These are phyloP conservation scores for Chlorella vulgaris DNA, from an alignment of 139 green algal genomes.

Conservation along the genomic window DNA sequence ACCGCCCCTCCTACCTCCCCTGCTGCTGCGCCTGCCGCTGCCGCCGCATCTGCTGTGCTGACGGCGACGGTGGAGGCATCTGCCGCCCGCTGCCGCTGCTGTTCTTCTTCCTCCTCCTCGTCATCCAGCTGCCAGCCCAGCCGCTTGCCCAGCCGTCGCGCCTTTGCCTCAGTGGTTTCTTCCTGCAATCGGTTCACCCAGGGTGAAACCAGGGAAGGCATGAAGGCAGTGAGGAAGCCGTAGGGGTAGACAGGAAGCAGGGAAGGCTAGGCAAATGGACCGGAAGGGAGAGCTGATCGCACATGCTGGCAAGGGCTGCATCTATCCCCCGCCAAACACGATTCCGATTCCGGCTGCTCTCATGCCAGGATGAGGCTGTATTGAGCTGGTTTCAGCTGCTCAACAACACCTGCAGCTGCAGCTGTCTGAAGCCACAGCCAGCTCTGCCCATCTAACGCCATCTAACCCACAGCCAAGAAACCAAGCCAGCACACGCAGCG, in stretches of 20 bases:
- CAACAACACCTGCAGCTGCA: no score
- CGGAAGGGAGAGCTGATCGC: no score
- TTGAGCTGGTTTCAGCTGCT: no score
- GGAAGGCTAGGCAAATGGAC: no score
- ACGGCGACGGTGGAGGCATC: neutral
- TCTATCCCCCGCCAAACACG: no score
- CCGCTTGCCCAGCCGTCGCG: constrained; percentile 45
- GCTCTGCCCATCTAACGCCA: neutral
- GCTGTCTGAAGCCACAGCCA: no score
- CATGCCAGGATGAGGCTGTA: no score
- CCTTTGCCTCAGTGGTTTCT: constrained; percentile 71
- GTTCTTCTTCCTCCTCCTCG: neutral
- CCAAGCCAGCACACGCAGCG: neutral
- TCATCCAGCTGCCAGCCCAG: neutral
- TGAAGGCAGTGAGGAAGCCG: no score
- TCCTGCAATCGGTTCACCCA: neutral
- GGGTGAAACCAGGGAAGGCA: neutral
- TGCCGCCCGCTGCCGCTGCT: neutral
- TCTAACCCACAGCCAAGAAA: neutral
- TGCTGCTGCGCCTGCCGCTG: neutral
- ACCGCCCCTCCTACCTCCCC: neutral
- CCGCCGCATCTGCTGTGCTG: neutral
- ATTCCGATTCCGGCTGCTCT: no score
- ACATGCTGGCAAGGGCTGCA: no score
- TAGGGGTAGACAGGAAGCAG: no score